Conservation (phyloP, 441 rosid genomes). For the Rhodomyrtus psidioides region DNA sequence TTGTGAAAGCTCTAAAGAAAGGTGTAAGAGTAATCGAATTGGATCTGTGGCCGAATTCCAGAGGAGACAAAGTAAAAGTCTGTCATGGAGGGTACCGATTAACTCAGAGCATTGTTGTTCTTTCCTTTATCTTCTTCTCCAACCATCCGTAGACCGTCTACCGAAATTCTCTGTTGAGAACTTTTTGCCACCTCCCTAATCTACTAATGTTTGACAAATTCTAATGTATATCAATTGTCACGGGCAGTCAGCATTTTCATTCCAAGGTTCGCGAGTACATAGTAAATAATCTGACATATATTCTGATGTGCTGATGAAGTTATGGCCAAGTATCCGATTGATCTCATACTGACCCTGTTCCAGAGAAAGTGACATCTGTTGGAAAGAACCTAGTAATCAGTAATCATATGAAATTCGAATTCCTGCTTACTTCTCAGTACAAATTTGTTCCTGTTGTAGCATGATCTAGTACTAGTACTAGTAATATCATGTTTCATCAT, state of each 20-base stretch:
- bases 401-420: not conserved
- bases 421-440: not conserved
- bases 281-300: not conserved
- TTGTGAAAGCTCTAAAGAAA: constrained; percentile 35
- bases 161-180: not conserved
- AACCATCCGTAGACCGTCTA: not conserved
- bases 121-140: not conserved
- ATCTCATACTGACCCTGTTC: not conserved
- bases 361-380: not conserved
- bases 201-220: not conserved
- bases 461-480: not conserved
- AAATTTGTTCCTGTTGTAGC: not conserved
- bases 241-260: not conserved
- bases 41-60: constrained; percentile 69
- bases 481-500: not conserved
- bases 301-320: not conserved
- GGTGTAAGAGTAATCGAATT: constrained; percentile 81
- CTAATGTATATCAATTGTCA: not conserved
- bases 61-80: constrained; percentile 39
- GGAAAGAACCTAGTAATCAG: not conserved
- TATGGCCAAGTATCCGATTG: not conserved
- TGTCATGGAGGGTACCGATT: constrained; percentile 62
- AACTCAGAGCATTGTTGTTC: not conserved
- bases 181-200: not conserved
- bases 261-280: not conserved